Evolutionary conservation across 345 rosid genomes (phyloP), one percentile per base, ranked within the genome.

Genomic region (Angophora floribunda): DNA sequence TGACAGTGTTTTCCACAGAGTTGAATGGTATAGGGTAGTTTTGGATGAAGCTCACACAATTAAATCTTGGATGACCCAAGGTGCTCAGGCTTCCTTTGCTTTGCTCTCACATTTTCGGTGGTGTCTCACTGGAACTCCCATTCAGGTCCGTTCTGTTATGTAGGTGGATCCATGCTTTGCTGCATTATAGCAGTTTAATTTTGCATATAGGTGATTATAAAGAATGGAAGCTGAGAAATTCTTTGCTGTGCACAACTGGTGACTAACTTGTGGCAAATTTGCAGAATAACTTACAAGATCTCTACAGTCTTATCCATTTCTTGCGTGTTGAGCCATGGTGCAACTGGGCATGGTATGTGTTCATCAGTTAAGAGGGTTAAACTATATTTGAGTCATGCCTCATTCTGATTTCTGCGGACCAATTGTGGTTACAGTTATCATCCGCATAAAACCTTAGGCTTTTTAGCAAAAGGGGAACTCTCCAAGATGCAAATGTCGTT

Each of bases 21-120:
- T 96, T 52, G 94, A 93, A 45, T 96, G 98, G 97, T 92, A 89
- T 49, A 92, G 96, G 91, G 92, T 96, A 87, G 95, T 93, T 36
- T 92, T 96, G 88, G 97, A 96, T 91, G 97, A 96, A 92, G 95
- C 97, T 87, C 98, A 94, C 89, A 92, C 93, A 7, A 96, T 96
- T 65, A 96, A 95, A 89, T 89, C 94, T 75, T 93, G 92, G 90
- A 96, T 86, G 91, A 91, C 94, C 21, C 79, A 86, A 88, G 92
- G 87, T 89, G 96, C 97, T 91, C 93, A 89, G 88, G 93, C 97
- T 79, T 89, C 95, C 1, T 95, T 92, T 87, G 86, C 80, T 24
- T 89, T 95, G 91, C 90, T 94, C 41, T 90, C 96, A 11, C 94
- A 96, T 84, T 93, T 94, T 90, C 92, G 96, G 28, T 96, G 98